Conservation (phyloP, 805 yeast species). For the Lipomyces yamadae region DNA sequence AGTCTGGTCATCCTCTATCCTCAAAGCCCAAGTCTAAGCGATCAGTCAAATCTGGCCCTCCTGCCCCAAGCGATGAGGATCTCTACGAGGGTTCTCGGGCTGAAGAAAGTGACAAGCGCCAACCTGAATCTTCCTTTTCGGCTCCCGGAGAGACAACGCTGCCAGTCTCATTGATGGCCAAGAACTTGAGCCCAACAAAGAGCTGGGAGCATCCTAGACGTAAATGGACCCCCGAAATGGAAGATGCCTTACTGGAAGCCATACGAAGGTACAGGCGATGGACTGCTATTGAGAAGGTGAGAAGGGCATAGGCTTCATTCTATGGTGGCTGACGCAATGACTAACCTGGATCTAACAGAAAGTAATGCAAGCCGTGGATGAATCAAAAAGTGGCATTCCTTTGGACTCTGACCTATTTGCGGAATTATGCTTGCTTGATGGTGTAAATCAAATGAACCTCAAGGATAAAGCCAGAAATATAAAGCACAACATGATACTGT, state of each 20-base stretch:
- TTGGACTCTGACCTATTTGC: neutral
- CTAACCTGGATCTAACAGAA: constrained; percentile 8
- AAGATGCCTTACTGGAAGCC: constrained; percentile 17
- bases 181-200: constrained; percentile 14
- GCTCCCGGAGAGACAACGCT: neutral
- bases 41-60: neutral
- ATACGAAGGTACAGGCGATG: constrained; percentile 1
- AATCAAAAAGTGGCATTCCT: neutral
- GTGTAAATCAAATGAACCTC: constrained; percentile 25
- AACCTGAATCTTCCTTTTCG: neutral
- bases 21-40: neutral
- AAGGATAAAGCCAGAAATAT: constrained; percentile 35
- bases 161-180: neutral
- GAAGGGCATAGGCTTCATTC: neutral
- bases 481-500: constrained; percentile 22
- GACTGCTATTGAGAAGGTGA: constrained; percentile 4
- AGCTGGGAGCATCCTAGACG: constrained; percentile 4
- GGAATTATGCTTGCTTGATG: constrained; percentile 20
- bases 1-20: neutral
- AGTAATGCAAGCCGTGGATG: constrained; percentile 3
- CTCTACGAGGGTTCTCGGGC: constrained; percentile 2
- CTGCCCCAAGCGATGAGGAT: constrained; percentile 7
- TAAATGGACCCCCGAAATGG: constrained; percentile 29
- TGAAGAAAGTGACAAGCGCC: neutral
- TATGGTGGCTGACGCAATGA: neutral